A percentile compares a stretch with the other conserved stretches of the same genome.
phyloP scores from a whole-genome alignment of 2,329 filamentous ascomycete genomes.

The Myriosclerotinia duriaeana region DNA sequence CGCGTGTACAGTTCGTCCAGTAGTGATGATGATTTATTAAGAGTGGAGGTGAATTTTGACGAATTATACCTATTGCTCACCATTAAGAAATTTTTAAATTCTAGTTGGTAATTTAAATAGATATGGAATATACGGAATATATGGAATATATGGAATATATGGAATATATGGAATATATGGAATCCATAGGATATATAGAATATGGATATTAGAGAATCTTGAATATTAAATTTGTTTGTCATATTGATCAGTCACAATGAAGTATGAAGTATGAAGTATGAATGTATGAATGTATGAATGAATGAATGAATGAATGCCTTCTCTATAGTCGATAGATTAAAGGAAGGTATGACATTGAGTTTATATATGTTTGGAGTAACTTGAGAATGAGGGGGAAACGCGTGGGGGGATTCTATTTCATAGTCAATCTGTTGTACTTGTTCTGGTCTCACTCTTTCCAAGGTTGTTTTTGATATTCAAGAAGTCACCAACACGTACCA shows the following conservation, averaged over 20 bases:
- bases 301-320: not conserved
- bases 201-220: not conserved
- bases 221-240: not conserved
- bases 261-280: not conserved
- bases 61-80: not conserved
- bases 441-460: too few species aligned
- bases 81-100: not conserved
- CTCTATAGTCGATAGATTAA: not conserved
- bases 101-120: not conserved
- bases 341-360: not conserved
- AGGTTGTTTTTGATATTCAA: not conserved
- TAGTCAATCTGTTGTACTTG: too few species aligned
- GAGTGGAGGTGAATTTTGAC: slow-evolving; percentile 9
- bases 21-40: too few species aligned
- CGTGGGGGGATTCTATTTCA: not conserved
- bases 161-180: not conserved
- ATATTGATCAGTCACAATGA: not conserved
- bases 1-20: too few species aligned
- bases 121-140: not conserved
- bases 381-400: not conserved
- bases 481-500: not conserved
- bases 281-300: not conserved
- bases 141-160: not conserved
- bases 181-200: too few species aligned
- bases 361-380: too few species aligned